Evolutionary conservation across 306 rosid species (phyloP).

Genomic region (Ziziphus jujuba): DNA sequence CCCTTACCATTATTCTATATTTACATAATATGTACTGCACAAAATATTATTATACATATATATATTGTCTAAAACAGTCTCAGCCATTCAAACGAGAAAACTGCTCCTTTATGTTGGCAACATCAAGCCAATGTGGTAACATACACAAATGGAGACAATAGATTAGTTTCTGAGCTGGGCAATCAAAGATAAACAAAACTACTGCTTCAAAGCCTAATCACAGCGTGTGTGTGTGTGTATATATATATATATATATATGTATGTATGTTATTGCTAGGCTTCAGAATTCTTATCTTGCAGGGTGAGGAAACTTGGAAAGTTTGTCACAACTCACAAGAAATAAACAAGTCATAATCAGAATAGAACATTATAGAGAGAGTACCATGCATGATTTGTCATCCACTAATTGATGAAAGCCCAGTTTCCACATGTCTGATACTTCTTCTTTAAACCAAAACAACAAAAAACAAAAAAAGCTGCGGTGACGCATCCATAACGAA

Average conservation of each 20-base stretch:
- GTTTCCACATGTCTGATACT: conserved; percentile 20
- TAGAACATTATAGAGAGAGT: conserved; percentile 1
- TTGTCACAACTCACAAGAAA: conserved; percentile 20
- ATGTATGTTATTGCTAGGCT: conserved; percentile 12
- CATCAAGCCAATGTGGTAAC: background rate
- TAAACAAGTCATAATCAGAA: conserved; percentile 13
- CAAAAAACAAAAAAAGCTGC: background rate
- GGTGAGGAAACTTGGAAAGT: conserved; percentile 11
- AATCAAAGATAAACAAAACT: too few relatives aligned
- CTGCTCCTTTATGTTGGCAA: conserved; percentile 22
- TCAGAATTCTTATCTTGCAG: conserved; percentile 26
- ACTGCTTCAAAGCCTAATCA: too few relatives aligned
- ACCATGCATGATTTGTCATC: conserved; percentile 32
- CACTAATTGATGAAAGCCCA: conserved; percentile 24
- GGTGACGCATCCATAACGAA: conserved; percentile 11
- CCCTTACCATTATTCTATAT: background rate
- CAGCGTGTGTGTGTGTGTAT: background rate
- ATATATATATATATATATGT: background rate
- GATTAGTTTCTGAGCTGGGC: too few relatives aligned
- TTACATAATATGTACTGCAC: background rate
- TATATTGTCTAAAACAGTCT: conserved; percentile 11
- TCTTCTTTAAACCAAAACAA: conserved; percentile 5
- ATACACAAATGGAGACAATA: too few relatives aligned
- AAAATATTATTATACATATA: background rate
- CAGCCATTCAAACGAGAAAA: background rate